These are phyloP conservation scores for Aspergillus cristatus DNA, from an alignment of 495 filamentous ascomycete genomes.

Conservation along the genomic window DNA sequence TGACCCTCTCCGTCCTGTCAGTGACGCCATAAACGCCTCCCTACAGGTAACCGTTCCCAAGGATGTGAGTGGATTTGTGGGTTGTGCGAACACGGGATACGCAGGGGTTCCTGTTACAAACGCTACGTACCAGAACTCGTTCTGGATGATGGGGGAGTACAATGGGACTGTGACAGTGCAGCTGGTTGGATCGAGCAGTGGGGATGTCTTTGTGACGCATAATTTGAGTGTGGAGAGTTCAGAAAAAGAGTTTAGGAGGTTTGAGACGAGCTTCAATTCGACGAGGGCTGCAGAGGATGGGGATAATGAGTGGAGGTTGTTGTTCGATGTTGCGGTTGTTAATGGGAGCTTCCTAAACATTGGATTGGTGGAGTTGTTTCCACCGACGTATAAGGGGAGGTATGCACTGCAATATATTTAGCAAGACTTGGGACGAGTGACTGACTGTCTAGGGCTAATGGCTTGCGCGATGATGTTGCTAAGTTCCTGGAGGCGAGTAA, in stretches of 20 bases:
- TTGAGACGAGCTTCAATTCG: conserved; percentile 26
- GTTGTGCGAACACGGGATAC: conserved; percentile 51
- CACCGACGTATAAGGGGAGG: conserved; percentile 43
- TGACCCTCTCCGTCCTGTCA: conserved; percentile 41
- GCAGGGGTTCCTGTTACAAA: conserved; percentile 50
- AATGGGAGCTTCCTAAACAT: conserved; percentile 46
- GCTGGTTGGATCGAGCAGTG: conserved; percentile 24
- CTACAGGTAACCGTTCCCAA: conserved; percentile 42
- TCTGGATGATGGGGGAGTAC: conserved; percentile 45
- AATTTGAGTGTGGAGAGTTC: conserved; percentile 24
- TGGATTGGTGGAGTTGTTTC: conserved; percentile 57
- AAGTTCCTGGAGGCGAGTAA: conserved; percentile 44
- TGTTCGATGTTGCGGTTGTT: conserved; percentile 42
- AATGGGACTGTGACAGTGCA: conserved; percentile 17
- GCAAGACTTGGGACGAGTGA: too few relatives aligned
- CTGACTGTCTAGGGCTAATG: conserved; percentile 40
- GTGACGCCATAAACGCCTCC: conserved; percentile 45
- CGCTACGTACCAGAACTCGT: conserved; percentile 40
- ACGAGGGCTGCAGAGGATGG: conserved; percentile 41
- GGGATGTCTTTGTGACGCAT: conserved; percentile 25
- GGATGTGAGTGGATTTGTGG: conserved; percentile 31
- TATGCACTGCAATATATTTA: too few relatives aligned
- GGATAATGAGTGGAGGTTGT: conserved; percentile 58
- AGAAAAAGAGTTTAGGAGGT: conserved; percentile 17
- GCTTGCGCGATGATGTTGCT: conserved; percentile 50